These are phyloP conservation scores for Clavaria fumosa DNA, from an alignment of 768 basidiomycete genomes.

Conservation along the genomic window DNA sequence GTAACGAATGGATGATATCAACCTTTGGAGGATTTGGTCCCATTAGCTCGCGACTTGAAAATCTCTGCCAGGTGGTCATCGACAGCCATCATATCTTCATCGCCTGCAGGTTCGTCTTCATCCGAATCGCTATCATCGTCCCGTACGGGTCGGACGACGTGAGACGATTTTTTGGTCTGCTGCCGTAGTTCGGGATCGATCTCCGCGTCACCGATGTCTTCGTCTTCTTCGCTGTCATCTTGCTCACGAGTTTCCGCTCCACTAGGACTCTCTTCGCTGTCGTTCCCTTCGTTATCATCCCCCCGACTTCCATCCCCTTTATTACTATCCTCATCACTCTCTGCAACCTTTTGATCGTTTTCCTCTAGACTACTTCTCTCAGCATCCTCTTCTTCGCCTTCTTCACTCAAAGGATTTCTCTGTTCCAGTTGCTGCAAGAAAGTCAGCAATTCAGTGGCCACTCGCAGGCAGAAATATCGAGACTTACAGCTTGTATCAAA, in stretches of 20 bases:
- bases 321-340: too few species aligned
- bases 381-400: constrained; percentile 31
- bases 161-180: constrained; percentile 50
- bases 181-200: constrained; percentile 47
- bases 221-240: constrained; percentile 23
- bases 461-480: constrained; percentile 1
- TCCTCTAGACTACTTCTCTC: constrained; percentile 21
- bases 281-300: constrained; percentile 22
- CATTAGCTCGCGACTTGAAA: constrained; percentile 54
- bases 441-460: background rate
- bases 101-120: constrained; percentile 72
- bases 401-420: constrained; percentile 42
- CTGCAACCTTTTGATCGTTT: too few species aligned
- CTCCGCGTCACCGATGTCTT: constrained; percentile 19
- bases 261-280: too few species aligned
- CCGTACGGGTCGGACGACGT: constrained; percentile 41
- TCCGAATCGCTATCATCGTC: constrained; percentile 37
- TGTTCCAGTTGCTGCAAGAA: constrained; percentile 65
- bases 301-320: too few species aligned
- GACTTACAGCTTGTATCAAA: constrained; percentile 64
- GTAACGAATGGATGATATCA: constrained; percentile 13
- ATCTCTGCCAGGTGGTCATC: constrained; percentile 85
- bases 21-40: constrained; percentile 56
- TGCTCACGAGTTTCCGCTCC: too few species aligned
- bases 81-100: constrained; percentile 96